These are phyloP conservation scores for Solanum pinnatisectum DNA, from an alignment of 257 asterid species.

Conservation along the genomic window DNA sequence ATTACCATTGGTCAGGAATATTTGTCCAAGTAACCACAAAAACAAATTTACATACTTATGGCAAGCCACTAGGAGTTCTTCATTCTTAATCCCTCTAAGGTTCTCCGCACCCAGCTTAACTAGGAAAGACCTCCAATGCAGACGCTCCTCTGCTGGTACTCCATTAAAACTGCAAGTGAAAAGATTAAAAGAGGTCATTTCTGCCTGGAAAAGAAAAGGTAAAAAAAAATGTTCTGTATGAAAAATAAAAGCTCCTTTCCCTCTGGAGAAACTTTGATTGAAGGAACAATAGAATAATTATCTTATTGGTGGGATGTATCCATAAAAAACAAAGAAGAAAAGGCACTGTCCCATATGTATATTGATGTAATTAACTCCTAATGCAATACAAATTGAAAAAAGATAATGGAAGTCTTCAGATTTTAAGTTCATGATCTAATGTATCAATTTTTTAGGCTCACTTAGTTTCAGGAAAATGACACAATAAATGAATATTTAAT, in stretches of 20 bases:
- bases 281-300: background rate
- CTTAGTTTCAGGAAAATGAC: background rate
- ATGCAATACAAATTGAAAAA: background rate
- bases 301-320: background rate
- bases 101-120: conserved; percentile 92
- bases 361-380: background rate
- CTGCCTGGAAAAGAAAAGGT: background rate
- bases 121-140: conserved; percentile 91
- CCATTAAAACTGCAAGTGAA: conserved; percentile 64
- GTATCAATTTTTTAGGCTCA: background rate
- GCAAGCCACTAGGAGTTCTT: conserved; percentile 92
- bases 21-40: background rate
- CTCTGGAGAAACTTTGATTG: background rate
- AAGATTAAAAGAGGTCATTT: background rate
- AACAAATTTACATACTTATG: conserved; percentile 27
- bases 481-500: background rate
- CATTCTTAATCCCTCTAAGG: conserved; percentile 84
- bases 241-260: background rate
- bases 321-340: background rate
- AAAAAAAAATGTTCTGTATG: background rate
- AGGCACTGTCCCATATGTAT: background rate
- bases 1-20: background rate
- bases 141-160: conserved; percentile 96
- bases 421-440: background rate
- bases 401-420: background rate